A percentile compares a stretch with the other conserved stretches of the same genome.
phyloP scores from a whole-genome alignment of 106 monocot genomes.

The Narthecium ossifragum region DNA sequence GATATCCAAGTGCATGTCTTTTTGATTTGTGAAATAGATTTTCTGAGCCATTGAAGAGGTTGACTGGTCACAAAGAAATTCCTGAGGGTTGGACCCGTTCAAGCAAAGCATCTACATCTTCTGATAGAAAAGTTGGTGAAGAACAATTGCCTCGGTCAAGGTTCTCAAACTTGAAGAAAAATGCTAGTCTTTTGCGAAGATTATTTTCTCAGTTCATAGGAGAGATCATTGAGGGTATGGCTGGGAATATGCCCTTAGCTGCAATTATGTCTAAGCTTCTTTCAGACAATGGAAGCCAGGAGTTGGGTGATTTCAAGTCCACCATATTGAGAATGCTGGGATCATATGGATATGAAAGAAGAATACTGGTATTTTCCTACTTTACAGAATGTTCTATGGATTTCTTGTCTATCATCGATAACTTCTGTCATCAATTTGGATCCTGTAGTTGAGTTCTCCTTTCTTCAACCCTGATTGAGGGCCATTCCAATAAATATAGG shows the following conservation, averaged over 20 bases:
- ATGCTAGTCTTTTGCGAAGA: slow-evolving; percentile 38
- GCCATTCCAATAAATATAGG: too few species aligned
- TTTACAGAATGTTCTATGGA: background rate
- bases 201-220: slow-evolving; percentile 72
- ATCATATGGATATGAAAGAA: slow-evolving; percentile 88
- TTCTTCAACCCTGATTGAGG: too few species aligned
- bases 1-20: background rate
- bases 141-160: slow-evolving; percentile 10
- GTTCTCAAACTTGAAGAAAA: slow-evolving; percentile 6
- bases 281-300: slow-evolving; percentile 79
- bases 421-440: too few species aligned
- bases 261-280: slow-evolving; percentile 85
- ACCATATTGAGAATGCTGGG: slow-evolving; percentile 80
- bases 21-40: slow-evolving; percentile 33
- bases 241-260: slow-evolving; percentile 73
- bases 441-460: too few species aligned
- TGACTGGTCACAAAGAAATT: slow-evolving; percentile 30
- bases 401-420: too few species aligned
- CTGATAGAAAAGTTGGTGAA: slow-evolving; percentile 5
- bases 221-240: slow-evolving; percentile 92
- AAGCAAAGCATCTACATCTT: slow-evolving; percentile 13
- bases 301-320: slow-evolving; percentile 95
- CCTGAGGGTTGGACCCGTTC: slow-evolving; percentile 9
- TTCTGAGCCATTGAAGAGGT: slow-evolving; percentile 53
- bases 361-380: slow-evolving; percentile 70